Evolutionary conservation across 2,329 filamentous ascomycete species (phyloP).

Genomic region (Diplodia corticola): DNA sequence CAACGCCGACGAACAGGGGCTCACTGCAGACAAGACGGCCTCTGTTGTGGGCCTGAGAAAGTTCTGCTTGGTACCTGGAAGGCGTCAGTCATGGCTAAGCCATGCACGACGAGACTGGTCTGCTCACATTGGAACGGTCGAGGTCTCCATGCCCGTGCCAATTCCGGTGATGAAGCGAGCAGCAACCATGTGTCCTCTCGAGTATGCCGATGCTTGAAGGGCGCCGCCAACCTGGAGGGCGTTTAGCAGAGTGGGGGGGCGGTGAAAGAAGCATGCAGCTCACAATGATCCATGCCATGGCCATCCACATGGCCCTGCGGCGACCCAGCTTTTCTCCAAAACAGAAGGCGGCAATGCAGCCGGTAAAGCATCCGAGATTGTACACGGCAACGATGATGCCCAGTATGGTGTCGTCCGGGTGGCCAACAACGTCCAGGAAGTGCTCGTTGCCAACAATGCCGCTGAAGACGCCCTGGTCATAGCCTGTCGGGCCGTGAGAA

Average conservation of each 20-base stretch:
- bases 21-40: conserved; percentile 62
- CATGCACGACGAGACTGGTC: neutral
- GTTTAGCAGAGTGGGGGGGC: neutral
- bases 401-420: conserved; percentile 43
- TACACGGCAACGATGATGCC: conserved; percentile 54
- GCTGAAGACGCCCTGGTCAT: conserved; percentile 39
- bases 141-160: conserved; percentile 57
- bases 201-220: conserved; percentile 17
- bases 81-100: neutral
- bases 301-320: conserved; percentile 41
- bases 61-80: conserved; percentile 50
- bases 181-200: conserved; percentile 48
- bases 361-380: conserved; percentile 49
- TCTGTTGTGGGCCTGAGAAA: conserved; percentile 57
- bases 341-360: conserved; percentile 41
- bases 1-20: conserved; percentile 47
- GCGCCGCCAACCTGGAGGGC: conserved; percentile 10
- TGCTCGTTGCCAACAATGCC: conserved; percentile 43
- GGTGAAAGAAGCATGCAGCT: neutral
- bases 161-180: conserved; percentile 55
- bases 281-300: conserved; percentile 23
- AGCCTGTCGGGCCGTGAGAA: neutral
- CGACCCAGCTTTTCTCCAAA: conserved; percentile 46
- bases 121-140: conserved; percentile 49
- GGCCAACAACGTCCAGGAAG: conserved; percentile 39